Base-by-base conservation (phyloP, 1,284 basidiomycete species). In the Mycena sp. region DNA sequence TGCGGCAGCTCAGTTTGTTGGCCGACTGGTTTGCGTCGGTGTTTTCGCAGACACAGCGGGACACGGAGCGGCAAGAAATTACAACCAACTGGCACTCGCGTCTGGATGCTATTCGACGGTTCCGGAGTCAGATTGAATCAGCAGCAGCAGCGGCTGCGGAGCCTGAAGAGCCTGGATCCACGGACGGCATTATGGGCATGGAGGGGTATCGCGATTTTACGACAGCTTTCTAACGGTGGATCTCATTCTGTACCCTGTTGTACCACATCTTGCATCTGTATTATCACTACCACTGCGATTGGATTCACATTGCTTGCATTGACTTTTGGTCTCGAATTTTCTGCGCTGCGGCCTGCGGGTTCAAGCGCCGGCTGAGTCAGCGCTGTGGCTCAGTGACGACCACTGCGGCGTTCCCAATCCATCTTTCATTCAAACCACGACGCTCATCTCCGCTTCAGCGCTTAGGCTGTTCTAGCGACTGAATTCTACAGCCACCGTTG, bases 71-170 rank as follows among this genome's bases (percentile, higher is more conserved):
- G 74, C 83, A 91, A 41, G 96, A 98, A 78, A 92, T 95, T 78
- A 91, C 91, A 77, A 97, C 95, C 9, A 96, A 96, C 78, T 98
- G 96, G 96, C 88, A 95, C 74, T 86, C 88, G 68, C 89, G 96
- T 59, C 80, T 96, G 75, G 89, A 94, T 77, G 86, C 91, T 3
- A 96, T 98, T 79, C 91, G 91, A 76, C 87, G 92, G 68, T 75
- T 86, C 76, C 83, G 81, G 76, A 83, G 75, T 30, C 82, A 84
- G 71, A 25, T 54, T 30, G 63, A 82, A 30, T 76, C 81, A 7
- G 74, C 76, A n/a, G 74, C 81, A 6, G 74, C 76, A n/a, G 74
- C 48, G 22, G n/a, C 48, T 50, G 48, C 75, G 10, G 77, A 78
- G 30, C 74, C 72, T 2, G 59, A 48, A 37, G 66, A 55, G 14